Evolutionary conservation across 257 asterid species (phyloP).

Genomic region (Solanum pinnatisectum): DNA sequence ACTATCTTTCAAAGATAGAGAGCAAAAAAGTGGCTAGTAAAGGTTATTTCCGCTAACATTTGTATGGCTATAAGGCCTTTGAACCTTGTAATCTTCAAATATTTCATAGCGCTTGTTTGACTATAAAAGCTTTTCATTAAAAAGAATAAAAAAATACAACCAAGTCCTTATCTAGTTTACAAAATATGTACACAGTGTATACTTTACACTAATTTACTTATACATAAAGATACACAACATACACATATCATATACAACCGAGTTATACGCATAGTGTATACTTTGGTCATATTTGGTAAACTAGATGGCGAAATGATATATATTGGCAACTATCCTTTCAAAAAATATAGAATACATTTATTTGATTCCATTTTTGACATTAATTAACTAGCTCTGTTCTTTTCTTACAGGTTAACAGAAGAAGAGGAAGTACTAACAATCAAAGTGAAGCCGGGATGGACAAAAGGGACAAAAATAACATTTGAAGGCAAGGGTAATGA

Average conservation of each 20-base stretch:
- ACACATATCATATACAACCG: not conserved
- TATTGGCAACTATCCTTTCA: not conserved
- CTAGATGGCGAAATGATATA: too few species aligned
- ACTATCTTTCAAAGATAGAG: not conserved
- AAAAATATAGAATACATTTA: not conserved
- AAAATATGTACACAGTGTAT: not conserved
- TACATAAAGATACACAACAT: not conserved
- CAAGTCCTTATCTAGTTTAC: not conserved
- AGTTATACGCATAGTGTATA: not conserved
- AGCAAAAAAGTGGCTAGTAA: not conserved
- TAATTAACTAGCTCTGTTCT: not conserved
- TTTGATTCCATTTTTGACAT: not conserved
- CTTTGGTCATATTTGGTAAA: not conserved
- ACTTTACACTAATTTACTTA: not conserved
- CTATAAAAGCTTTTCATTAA: not conserved
- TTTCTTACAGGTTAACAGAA: conserved; percentile 29
- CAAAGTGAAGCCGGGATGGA: conserved; percentile 75
- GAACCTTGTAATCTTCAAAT: not conserved
- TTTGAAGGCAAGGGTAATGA: conserved; percentile 66
- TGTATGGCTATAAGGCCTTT: not conserved
- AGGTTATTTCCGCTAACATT: not conserved
- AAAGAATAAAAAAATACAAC: not conserved
- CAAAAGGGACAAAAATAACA: conserved; percentile 51
- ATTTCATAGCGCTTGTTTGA: not conserved
- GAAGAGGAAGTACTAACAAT: conserved; percentile 52